A percentile compares a stretch with the other conserved stretches of the same genome.
Conservation (phyloP, 1,284 basidiomycete genomes). For the Cutaneotrichosporon cavernicola region DNA sequence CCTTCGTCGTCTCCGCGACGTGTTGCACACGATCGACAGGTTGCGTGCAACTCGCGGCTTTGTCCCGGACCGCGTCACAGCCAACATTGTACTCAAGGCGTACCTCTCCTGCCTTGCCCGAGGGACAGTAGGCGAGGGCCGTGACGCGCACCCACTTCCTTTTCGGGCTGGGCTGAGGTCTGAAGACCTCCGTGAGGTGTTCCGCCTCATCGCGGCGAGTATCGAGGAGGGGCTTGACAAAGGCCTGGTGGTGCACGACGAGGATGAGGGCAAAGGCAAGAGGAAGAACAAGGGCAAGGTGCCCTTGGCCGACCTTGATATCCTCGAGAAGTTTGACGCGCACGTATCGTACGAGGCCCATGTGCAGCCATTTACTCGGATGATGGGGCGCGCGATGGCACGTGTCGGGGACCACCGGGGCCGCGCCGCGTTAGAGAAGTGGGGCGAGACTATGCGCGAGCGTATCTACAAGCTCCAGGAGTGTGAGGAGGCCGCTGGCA, state of each 20-base stretch:
- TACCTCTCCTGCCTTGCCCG: conserved; percentile 32
- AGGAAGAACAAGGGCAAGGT: background rate
- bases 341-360: conserved; percentile 27
- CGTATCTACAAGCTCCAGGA: conserved; percentile 3
- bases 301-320: background rate
- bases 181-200: conserved; percentile 23
- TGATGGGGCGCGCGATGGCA: conserved; percentile 31
- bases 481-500: background rate
- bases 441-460: conserved; percentile 9
- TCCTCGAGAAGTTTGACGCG: conserved; percentile 12
- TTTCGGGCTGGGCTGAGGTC: conserved; percentile 8
- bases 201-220: conserved; percentile 18
- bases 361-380: conserved; percentile 37
- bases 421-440: conserved; percentile 7
- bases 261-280: background rate
- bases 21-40: conserved; percentile 34
- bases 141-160: conserved; percentile 9
- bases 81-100: conserved; percentile 44
- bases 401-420: conserved; percentile 34
- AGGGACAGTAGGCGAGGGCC: conserved; percentile 6
- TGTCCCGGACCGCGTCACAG: conserved; percentile 44
- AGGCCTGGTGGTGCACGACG: background rate
- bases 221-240: conserved; percentile 15
- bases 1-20: conserved; percentile 34
- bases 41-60: conserved; percentile 38